These are phyloP conservation scores for Hericium rajendrae DNA, from an alignment of 768 basidiomycete genomes.

Conservation along the genomic window DNA sequence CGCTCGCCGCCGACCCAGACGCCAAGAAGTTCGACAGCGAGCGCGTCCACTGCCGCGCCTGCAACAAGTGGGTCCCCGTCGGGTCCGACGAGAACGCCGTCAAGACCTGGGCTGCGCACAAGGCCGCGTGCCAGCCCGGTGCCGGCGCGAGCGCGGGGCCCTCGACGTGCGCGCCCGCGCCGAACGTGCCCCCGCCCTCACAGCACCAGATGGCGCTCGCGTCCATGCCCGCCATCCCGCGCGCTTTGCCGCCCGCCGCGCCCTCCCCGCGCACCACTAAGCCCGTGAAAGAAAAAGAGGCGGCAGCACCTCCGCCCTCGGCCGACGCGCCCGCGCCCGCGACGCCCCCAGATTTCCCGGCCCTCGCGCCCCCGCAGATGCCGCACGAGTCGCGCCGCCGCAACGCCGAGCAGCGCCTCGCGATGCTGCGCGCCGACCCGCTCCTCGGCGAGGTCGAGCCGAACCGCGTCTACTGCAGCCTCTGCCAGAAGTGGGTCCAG, in stretches of 20 bases:
- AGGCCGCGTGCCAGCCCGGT: conserved; percentile 41
- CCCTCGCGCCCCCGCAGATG: neutral
- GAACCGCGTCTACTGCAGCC: conserved; percentile 51
- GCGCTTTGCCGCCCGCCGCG: conserved; percentile 4
- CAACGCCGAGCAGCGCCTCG: conserved; percentile 73
- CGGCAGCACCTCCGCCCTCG: conserved; percentile 1
- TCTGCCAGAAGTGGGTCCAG: conserved; percentile 80
- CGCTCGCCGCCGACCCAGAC: conserved; percentile 56
- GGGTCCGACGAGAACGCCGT: conserved; percentile 58
- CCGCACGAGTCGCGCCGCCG: conserved; percentile 56
- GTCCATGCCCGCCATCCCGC: conserved; percentile 19
- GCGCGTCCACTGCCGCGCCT: conserved; percentile 57
- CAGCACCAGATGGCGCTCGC: conserved; percentile 25
- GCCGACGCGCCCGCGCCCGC: neutral
- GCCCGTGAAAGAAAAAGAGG: conserved; percentile 2
- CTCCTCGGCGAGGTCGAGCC: conserved; percentile 65
- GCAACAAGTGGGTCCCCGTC: conserved; percentile 59
- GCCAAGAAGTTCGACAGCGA: conserved; percentile 71
- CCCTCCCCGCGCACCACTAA: conserved; percentile 2
- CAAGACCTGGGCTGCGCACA: conserved; percentile 57
- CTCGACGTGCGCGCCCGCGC: conserved; percentile 3
- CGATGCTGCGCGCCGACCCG: conserved; percentile 54
- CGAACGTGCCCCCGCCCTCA: conserved; percentile 24
- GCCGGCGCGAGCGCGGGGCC: conserved; percentile 4
- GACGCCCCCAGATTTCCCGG: neutral